Evolutionary conservation across 2,329 filamentous ascomycete genomes (phyloP).

Genomic region (Teratosphaeria nubilosa): DNA sequence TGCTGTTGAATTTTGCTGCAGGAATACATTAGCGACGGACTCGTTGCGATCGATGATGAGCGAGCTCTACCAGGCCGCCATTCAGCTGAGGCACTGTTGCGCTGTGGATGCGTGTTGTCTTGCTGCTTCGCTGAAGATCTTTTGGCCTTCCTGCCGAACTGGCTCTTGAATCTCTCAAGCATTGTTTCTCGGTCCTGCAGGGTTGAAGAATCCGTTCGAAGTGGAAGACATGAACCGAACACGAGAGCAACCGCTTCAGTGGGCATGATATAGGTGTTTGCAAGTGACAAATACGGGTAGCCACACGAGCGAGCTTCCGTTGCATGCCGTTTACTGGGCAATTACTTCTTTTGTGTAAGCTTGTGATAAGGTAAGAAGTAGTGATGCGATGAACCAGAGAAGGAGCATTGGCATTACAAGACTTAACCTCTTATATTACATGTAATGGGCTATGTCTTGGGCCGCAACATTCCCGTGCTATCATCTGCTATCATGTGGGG

Average conservation of each 20-base stretch:
- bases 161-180: constrained; percentile 11
- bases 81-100: constrained; percentile 10
- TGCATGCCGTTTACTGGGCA: not conserved
- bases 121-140: constrained; percentile 5
- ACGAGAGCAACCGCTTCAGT: not conserved
- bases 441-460: not conserved
- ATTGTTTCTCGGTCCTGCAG: constrained; percentile 3
- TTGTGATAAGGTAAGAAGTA: not conserved
- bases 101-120: constrained; percentile 11
- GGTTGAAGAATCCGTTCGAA: constrained; percentile 9
- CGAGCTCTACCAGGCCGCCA: constrained; percentile 10
- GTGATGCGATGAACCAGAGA: not conserved
- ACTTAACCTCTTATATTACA: not conserved
- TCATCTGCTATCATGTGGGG: too few species aligned
- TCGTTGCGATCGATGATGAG: not conserved
- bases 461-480: not conserved
- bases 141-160: constrained; percentile 8
- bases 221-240: not conserved
- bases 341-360: not conserved
- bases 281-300: not conserved
- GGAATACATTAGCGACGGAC: not conserved
- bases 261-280: not conserved
- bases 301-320: not conserved
- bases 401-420: not conserved
- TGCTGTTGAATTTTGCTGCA: constrained; percentile 3